phyloP scores from a whole-genome alignment of 2,329 filamentous ascomycete genomes.

The Fusarium denticulatum region DNA sequence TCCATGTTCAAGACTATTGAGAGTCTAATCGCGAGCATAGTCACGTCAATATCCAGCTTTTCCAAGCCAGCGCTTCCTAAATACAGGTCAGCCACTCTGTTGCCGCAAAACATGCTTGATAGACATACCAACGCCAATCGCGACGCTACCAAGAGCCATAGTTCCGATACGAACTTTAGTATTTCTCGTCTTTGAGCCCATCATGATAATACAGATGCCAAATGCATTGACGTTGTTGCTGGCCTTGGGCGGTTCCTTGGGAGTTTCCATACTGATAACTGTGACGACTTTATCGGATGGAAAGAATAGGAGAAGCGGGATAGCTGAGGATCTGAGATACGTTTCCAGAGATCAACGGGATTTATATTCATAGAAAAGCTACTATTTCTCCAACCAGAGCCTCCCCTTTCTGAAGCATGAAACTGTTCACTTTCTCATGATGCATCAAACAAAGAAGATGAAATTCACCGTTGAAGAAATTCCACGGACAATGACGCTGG shows the following conservation, averaged over 20 bases:
- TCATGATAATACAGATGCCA: not conserved
- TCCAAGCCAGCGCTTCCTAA: not conserved
- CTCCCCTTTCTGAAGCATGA: not conserved
- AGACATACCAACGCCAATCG: not conserved
- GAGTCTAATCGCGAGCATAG: not conserved
- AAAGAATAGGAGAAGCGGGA: not conserved
- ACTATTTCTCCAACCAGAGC: not conserved
- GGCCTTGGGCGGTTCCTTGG: not conserved
- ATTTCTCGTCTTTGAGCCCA: not conserved
- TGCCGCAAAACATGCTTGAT: not conserved
- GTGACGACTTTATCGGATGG: not conserved
- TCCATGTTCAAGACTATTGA: not conserved
- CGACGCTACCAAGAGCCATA: not conserved
- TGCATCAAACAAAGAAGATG: not conserved
- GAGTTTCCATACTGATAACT: not conserved
- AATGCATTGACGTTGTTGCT: not conserved
- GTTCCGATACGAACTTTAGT: not conserved
- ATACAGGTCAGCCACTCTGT: not conserved
- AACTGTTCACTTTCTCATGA: not conserved
- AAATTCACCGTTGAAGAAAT: not conserved
- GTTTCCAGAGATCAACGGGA: not conserved
- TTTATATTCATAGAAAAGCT: not conserved
- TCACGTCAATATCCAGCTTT: not conserved
- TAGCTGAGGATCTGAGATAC: not conserved
- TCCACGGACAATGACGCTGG: not conserved